These are phyloP conservation scores for Bruguiera parviflora DNA, from an alignment of 345 rosid species.

Conservation along the genomic window DNA sequence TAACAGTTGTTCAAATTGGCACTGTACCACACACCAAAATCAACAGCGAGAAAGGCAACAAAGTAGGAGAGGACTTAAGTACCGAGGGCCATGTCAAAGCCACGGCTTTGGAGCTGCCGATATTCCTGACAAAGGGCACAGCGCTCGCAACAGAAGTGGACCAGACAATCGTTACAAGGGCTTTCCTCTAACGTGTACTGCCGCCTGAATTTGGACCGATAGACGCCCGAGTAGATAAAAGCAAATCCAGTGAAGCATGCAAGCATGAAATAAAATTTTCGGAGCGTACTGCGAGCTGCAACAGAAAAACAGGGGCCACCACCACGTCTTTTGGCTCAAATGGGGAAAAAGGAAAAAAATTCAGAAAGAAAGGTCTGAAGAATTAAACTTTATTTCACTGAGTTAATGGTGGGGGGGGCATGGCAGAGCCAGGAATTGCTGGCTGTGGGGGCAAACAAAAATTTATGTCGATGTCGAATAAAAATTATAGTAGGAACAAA, in stretches of 20 bases:
- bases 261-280: slow-evolving; percentile 21
- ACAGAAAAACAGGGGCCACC: background rate
- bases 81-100: slow-evolving; percentile 38
- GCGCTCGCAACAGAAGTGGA: slow-evolving; percentile 19
- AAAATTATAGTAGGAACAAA: too few species aligned
- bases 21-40: background rate
- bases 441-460: too few species aligned
- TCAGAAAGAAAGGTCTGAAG: too few species aligned
- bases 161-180: slow-evolving; percentile 20
- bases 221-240: slow-evolving; percentile 17
- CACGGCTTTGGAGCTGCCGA: slow-evolving; percentile 36
- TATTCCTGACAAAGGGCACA: slow-evolving; percentile 39
- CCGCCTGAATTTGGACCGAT: slow-evolving; percentile 28
- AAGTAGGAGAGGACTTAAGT: background rate
- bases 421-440: too few species aligned
- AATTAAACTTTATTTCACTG: too few species aligned
- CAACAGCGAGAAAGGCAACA: background rate
- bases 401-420: too few species aligned
- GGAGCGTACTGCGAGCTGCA: slow-evolving; percentile 30
- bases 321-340: too few species aligned
- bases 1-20: too few species aligned
- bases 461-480: too few species aligned
- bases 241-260: background rate
- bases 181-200: slow-evolving; percentile 15
- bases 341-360: too few species aligned